Conservation (phyloP, 495 filamentous ascomycete species). For the Monascus purpureus region DNA sequence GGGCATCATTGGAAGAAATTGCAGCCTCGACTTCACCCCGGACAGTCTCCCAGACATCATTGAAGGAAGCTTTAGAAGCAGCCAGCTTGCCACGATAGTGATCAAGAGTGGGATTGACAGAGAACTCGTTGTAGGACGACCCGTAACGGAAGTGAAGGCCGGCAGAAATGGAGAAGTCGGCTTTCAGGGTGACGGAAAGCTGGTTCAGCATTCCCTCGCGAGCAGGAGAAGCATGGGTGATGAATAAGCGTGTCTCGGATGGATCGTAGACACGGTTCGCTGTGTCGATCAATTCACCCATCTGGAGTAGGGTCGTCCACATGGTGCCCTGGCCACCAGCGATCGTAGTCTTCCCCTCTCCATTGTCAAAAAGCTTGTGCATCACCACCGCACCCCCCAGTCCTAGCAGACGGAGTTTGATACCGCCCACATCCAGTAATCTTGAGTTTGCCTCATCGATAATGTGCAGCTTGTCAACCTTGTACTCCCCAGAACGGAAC, state of each 20-base stretch:
- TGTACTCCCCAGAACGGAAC: constrained; percentile 96
- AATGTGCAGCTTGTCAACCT: constrained; percentile 92
- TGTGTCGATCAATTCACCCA: constrained; percentile 97
- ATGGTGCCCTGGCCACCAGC: constrained; percentile 97
- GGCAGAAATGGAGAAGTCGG: constrained; percentile 95
- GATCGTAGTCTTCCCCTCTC: constrained; percentile 94
- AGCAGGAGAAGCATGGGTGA: constrained; percentile 94
- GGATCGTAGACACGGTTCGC: constrained; percentile 97
- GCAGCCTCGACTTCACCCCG: constrained; percentile 88
- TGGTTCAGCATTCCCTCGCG: constrained; percentile 96
- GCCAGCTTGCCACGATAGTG: constrained; percentile 99
- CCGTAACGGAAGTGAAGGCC: constrained; percentile 98
- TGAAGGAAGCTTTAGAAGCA: constrained; percentile 97
- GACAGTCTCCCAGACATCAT: constrained; percentile 99
- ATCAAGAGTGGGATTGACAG: constrained; percentile 93
- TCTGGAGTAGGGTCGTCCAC: constrained; percentile 98
- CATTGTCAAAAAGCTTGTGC: constrained; percentile 99
- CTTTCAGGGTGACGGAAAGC: constrained; percentile 92
- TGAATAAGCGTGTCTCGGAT: constrained; percentile 92
- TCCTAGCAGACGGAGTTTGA: constrained; percentile 89
- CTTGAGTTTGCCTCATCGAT: constrained; percentile 96
- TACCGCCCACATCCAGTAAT: constrained; percentile 83
- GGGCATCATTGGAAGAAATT: constrained; percentile 80
- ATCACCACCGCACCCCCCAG: constrained; percentile 96
- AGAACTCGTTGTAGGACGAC: constrained; percentile 99